Evolutionary conservation across 2,329 filamentous ascomycete genomes (phyloP).

Genomic region (Parafenestella ontariensis): DNA sequence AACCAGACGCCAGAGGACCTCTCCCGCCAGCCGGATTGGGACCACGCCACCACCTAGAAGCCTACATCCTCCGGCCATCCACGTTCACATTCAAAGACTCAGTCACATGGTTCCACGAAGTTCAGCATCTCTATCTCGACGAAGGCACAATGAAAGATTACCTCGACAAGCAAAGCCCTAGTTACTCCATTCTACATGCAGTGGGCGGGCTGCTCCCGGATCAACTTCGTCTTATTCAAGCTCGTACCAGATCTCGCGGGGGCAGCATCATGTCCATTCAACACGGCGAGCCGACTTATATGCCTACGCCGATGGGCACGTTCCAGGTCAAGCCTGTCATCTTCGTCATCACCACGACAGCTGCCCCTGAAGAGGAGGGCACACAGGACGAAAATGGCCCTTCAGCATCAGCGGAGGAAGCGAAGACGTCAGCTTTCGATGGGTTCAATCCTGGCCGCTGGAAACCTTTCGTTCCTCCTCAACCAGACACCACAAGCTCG

Average conservation of each 20-base stretch:
- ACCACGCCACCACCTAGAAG: conserved; percentile 11
- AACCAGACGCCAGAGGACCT: background rate
- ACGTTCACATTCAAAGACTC: background rate
- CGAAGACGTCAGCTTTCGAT: background rate
- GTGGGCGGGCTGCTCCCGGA: conserved; percentile 19
- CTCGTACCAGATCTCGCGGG: conserved; percentile 11
- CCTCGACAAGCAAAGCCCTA: conserved; percentile 5
- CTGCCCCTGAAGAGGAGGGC: background rate
- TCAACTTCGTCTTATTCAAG: conserved; percentile 22
- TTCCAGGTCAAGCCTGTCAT: conserved; percentile 17
- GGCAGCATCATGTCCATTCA: conserved; percentile 23
- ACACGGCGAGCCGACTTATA: conserved; percentile 5
- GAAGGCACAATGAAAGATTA: conserved; percentile 11
- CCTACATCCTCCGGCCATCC: conserved; percentile 21
- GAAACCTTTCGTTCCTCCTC: background rate
- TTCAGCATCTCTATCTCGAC: conserved; percentile 19
- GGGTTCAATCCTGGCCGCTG: background rate
- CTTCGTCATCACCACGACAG: conserved; percentile 10
- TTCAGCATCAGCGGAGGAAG: background rate
- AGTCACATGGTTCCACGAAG: conserved; percentile 12
- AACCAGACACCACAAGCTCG: background rate
- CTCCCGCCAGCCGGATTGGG: background rate
- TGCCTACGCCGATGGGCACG: conserved; percentile 22
- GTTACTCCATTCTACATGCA: conserved; percentile 25
- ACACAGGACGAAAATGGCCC: background rate